Evolutionary conservation across 75 land plant genomes (phyloP).

Genomic region (Chamaecyparis obtusa): DNA sequence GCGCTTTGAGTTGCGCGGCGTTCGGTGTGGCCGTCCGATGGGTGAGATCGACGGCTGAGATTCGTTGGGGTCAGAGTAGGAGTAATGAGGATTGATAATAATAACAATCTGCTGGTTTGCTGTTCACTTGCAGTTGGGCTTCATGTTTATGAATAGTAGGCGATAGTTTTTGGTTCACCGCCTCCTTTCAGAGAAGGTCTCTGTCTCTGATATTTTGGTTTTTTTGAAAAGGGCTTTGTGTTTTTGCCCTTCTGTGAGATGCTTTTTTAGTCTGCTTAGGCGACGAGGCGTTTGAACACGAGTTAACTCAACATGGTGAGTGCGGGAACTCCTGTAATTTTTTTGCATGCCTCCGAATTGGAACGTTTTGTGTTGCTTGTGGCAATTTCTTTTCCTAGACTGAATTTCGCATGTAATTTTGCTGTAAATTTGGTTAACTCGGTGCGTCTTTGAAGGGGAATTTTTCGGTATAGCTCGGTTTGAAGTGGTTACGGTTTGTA

Average conservation of each 20-base stretch:
- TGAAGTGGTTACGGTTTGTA: background rate
- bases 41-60: constrained; percentile 11
- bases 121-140: background rate
- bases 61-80: background rate
- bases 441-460: background rate
- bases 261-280: background rate
- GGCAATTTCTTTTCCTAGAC: background rate
- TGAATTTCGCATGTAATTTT: background rate
- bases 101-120: background rate
- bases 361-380: background rate
- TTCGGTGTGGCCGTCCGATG: constrained; percentile 9
- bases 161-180: background rate
- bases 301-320: constrained; percentile 7
- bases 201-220: background rate
- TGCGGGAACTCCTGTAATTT: background rate
- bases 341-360: background rate
- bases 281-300: no score
- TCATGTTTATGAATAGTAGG: background rate
- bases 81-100: background rate
- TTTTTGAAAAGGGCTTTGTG: background rate
- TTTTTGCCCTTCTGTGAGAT: background rate
- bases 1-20: constrained; percentile 10
- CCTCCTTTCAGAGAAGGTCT: background rate
- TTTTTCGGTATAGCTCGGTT: background rate
- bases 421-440: background rate